A percentile compares a stretch with the other conserved stretches of the same genome.
Conservation (phyloP, 192 early-diverging fungal genomes). For the Coemansia sp. region DNA sequence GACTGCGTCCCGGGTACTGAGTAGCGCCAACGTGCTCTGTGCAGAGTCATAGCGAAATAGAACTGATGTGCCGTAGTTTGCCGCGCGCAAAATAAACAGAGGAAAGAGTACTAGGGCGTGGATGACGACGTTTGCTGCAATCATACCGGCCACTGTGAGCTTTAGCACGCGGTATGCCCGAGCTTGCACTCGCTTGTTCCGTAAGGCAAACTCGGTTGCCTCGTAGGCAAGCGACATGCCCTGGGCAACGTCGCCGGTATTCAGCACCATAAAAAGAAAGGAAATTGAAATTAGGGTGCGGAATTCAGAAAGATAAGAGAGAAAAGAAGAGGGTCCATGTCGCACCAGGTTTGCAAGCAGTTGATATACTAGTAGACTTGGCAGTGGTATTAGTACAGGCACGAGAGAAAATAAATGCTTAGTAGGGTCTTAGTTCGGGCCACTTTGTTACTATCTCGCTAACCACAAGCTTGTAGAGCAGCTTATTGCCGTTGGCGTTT, state of each 20-base stretch:
- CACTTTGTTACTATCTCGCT: slow-evolving; percentile 1
- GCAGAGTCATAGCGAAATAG: slow-evolving; percentile 33
- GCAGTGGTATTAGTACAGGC: background rate
- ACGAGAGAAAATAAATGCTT: background rate
- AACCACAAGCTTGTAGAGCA: slow-evolving; percentile 23
- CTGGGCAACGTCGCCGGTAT: slow-evolving; percentile 15
- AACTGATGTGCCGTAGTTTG: slow-evolving; percentile 18
- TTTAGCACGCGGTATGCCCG: slow-evolving; percentile 32
- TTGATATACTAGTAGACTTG: no score
- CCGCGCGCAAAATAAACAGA: slow-evolving; percentile 28
- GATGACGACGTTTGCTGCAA: slow-evolving; percentile 16
- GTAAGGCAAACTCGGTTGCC: slow-evolving; percentile 32
- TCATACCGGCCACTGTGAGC: slow-evolving; percentile 29
- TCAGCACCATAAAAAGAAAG: slow-evolving; percentile 22
- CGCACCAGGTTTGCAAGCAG: no score
- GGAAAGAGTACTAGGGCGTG: slow-evolving; percentile 33
- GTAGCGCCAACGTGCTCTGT: slow-evolving; percentile 28
- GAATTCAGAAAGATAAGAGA: background rate
- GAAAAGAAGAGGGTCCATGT: no score
- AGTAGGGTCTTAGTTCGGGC: slow-evolving; percentile 11
- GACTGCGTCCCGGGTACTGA: slow-evolving; percentile 37
- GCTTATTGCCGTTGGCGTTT: slow-evolving; percentile 54
- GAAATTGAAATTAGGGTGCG: background rate
- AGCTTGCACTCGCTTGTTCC: slow-evolving; percentile 32
- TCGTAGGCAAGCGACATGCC: slow-evolving; percentile 39